Conservation (phyloP, 192 early-diverging fungal genomes). For the Coemansia sp. region DNA sequence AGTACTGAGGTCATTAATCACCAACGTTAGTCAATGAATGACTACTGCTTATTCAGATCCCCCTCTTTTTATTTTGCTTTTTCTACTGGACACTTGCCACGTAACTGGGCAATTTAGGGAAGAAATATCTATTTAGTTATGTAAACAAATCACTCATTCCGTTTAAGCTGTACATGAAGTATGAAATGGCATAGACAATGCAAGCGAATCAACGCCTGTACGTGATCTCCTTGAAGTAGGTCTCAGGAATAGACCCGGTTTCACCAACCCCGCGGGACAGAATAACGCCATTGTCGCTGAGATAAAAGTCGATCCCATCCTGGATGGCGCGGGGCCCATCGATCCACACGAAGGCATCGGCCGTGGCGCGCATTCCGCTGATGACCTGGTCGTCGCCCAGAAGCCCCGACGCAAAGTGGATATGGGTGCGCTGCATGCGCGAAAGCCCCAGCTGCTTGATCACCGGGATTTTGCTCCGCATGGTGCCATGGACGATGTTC, state of each 20-base stretch:
- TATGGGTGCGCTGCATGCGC: conserved; percentile 83
- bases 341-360: conserved; percentile 80
- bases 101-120: too few relatives aligned
- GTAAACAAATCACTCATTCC: too few relatives aligned
- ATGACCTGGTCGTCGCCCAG: conserved; percentile 68
- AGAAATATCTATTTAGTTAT: too few relatives aligned
- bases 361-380: conserved; percentile 71
- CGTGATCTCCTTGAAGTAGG: conserved; percentile 69
- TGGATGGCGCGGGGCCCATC: conserved; percentile 65
- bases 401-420: conserved; percentile 81
- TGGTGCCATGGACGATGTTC: conserved; percentile 40
- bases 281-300: conserved; percentile 79
- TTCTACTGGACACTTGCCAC: too few relatives aligned
- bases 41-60: too few relatives aligned
- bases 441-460: conserved; percentile 64
- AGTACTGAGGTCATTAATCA: too few relatives aligned
- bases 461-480: conserved; percentile 17
- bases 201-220: conserved; percentile 10
- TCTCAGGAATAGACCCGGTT: conserved; percentile 60
- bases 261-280: conserved; percentile 65
- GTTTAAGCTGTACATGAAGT: too few relatives aligned
- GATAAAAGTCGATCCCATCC: conserved; percentile 77
- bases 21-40: too few relatives aligned
- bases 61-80: too few relatives aligned
- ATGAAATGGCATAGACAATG: not conserved